Evolutionary conservation across 176 grass and related monocot genomes (phyloP).

Genomic region (Bothriochloa decipiens): DNA sequence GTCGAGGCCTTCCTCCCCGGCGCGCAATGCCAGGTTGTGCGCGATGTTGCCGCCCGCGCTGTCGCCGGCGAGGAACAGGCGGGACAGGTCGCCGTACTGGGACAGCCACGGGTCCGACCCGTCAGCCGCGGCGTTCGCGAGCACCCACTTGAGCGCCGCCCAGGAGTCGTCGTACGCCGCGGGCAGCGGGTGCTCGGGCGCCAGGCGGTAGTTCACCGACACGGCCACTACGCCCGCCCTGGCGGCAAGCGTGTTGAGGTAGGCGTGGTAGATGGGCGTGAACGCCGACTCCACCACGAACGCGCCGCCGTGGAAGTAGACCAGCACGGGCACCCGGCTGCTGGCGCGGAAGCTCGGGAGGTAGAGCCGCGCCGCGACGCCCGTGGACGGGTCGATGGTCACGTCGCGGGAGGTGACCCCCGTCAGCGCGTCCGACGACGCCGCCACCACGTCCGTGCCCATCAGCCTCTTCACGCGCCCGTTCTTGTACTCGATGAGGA

Average conservation of each 20-base stretch:
- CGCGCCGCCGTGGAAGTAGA: slow-evolving; percentile 91
- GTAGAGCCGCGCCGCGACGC: slow-evolving; percentile 69
- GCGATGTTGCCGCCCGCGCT: slow-evolving; percentile 90
- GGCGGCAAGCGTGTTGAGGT: slow-evolving; percentile 55
- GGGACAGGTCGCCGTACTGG: slow-evolving; percentile 61
- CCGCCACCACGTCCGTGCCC: slow-evolving; percentile 47
- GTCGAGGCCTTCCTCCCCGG: slow-evolving; percentile 38
- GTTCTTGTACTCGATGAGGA: slow-evolving; percentile 66
- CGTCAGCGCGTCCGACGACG: slow-evolving; percentile 47
- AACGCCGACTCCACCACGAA: slow-evolving; percentile 71
- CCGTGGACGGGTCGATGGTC: slow-evolving; percentile 47
- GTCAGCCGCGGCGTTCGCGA: slow-evolving; percentile 17
- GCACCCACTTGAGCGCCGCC: slow-evolving; percentile 77
- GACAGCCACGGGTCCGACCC: slow-evolving; percentile 67
- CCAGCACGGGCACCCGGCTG: slow-evolving; percentile 51
- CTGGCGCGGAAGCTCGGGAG: slow-evolving; percentile 40
- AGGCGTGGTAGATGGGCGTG: slow-evolving; percentile 67
- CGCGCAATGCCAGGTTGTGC: slow-evolving; percentile 77
- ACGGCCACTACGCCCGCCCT: slow-evolving; percentile 56
- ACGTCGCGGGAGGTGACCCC: slow-evolving; percentile 67
- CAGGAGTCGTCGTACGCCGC: slow-evolving; percentile 80
- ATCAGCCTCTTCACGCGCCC: slow-evolving; percentile 66
- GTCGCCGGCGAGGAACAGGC: slow-evolving; percentile 70
- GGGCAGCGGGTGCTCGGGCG: slow-evolving; percentile 73
- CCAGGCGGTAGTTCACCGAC: slow-evolving; percentile 79